Base-by-base conservation (phyloP, 441 rosid genomes). In the Omphalea diandra region DNA sequence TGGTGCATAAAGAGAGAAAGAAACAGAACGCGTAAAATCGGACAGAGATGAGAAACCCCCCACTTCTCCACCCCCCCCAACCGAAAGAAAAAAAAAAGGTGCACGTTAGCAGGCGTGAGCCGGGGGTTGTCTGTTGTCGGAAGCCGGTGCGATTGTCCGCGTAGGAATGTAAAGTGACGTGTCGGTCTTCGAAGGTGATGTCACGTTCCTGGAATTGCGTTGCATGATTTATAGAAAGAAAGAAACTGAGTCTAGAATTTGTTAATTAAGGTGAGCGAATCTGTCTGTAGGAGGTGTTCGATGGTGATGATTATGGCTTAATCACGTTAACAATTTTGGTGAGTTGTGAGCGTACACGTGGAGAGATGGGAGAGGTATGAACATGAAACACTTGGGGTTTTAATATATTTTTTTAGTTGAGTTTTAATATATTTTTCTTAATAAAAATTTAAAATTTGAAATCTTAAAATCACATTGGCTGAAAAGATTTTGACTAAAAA, bases 131-230 rank as follows among this genome's bases (percentile, higher is more conserved):
- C 73, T 9, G 60, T 68, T 86, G 97, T 90, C 91, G 93, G 95
- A 83, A 75, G 77, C 91, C 87, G 79, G 53, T 80, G 67, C 60
- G 77, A 75, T 76, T 36, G 27, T 33, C 83, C 96, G 86, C 89
- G 87, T 84, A 54, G 68, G n/a, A 11, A 0, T 1, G 0, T 5
- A 2, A 4, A 6, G 27, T 44, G 69, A 78, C 76, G 72, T 77
- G 83, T 76, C 73, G 77, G 72, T 32, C 33, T 2, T 5, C 7
- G 40, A 53, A 27, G 9, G 43, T 14, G 71, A 56, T 63, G 44
- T 49, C 57, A 57, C 26, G 56, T 57, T 53, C 69, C 81, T 55
- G 50, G 31, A 70, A 66, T 63, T 67, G 69, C 73, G 36, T 64
- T 11, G 56, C 6, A 14, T 58, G 43, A 54, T 66, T 44, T 63